phyloP scores from a whole-genome alignment of 441 rosid species.

The Capsella rubella region DNA sequence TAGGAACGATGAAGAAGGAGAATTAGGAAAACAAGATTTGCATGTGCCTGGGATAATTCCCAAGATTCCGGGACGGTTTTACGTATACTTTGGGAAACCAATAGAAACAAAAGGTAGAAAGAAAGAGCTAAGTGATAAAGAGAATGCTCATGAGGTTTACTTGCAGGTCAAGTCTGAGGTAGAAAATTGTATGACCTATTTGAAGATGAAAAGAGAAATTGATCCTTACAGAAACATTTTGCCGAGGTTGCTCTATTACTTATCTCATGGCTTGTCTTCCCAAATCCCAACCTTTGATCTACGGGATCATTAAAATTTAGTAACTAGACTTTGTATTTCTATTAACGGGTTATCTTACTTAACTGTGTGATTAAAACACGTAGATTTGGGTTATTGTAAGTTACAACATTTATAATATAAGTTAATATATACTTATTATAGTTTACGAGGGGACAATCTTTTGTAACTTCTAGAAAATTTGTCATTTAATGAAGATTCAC shows the following conservation, averaged over 20 bases:
- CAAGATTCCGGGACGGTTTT: slow-evolving; percentile 60
- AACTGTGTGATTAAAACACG: neutral
- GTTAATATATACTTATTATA: too few species aligned
- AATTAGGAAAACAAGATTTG: slow-evolving; percentile 54
- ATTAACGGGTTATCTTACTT: neutral
- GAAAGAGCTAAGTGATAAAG: slow-evolving; percentile 59
- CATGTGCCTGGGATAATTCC: slow-evolving; percentile 54
- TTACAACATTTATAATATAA: too few species aligned
- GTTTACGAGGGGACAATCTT: too few species aligned
- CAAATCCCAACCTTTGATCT: slow-evolving; percentile 75
- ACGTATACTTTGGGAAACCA: slow-evolving; percentile 60
- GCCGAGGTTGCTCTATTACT: slow-evolving; percentile 58
- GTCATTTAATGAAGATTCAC: too few species aligned
- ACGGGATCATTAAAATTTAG: slow-evolving; percentile 31
- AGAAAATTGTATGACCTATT: slow-evolving; percentile 56
- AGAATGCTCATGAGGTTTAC: slow-evolving; percentile 69
- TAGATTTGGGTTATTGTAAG: neutral
- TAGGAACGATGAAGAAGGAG: slow-evolving; percentile 52
- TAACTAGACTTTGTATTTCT: neutral
- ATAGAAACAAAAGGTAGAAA: slow-evolving; percentile 66
- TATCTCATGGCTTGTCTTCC: slow-evolving; percentile 56
- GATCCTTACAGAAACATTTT: slow-evolving; percentile 73
- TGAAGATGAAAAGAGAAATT: slow-evolving; percentile 61
- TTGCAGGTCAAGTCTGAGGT: slow-evolving; percentile 79
- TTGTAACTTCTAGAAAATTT: too few species aligned